Evolutionary conservation across 495 filamentous ascomycete genomes (phyloP).

Genomic region (Annulohypoxylon moriforme): DNA sequence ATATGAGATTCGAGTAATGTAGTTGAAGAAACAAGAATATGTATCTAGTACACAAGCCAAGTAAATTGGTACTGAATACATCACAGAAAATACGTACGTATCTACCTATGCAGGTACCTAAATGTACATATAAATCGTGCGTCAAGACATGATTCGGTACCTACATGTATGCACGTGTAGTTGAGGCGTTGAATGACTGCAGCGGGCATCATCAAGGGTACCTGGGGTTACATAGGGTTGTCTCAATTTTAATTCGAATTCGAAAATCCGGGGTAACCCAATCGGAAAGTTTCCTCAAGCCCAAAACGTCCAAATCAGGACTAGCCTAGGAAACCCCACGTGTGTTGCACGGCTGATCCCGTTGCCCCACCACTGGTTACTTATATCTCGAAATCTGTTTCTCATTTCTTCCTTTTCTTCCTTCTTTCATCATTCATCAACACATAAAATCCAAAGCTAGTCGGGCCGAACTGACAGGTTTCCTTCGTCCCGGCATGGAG

Average conservation of each 20-base stretch:
- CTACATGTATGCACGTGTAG: neutral
- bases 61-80: no score
- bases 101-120: no score
- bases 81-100: no score
- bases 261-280: slow-evolving; percentile 18
- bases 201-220: no score
- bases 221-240: no score
- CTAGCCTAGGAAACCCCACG: neutral
- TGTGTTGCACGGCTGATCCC: neutral
- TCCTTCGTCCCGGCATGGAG: neutral
- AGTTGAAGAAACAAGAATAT: no score
- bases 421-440: neutral
- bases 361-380: neutral
- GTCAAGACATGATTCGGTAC: no score
- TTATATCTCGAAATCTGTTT: neutral
- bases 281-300: slow-evolving; percentile 2
- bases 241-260: neutral
- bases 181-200: neutral
- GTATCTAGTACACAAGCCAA: no score
- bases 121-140: no score
- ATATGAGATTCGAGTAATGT: no score
- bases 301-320: neutral
- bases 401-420: neutral
- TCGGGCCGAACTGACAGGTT: neutral
- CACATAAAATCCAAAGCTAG: neutral